phyloP scores from a whole-genome alignment of 441 rosid genomes.

The Pelargonium fulgidum region DNA sequence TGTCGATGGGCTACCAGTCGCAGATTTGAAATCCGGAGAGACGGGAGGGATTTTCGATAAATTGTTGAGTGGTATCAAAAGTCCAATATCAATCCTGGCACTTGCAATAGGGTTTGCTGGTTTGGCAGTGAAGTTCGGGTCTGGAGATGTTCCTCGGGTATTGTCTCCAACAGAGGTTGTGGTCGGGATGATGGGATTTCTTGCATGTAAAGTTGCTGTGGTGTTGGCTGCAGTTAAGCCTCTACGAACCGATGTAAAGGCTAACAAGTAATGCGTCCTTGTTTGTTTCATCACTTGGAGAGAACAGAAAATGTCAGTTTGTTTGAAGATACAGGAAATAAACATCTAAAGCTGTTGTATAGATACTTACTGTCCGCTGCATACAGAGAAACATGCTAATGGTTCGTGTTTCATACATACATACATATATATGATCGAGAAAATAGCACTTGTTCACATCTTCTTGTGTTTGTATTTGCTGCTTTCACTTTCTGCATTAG shows the following conservation, averaged over 20 bases:
- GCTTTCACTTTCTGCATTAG: too few species aligned
- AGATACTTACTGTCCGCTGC: too few species aligned
- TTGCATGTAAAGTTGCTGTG: constrained; percentile 74
- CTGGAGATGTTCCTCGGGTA: constrained; percentile 27
- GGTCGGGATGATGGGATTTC: constrained; percentile 70
- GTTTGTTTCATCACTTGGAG: not conserved
- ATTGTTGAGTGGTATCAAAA: constrained; percentile 29
- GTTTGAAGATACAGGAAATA: too few species aligned
- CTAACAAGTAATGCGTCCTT: constrained; percentile 21
- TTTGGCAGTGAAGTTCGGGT: constrained; percentile 34
- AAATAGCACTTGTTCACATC: too few species aligned
- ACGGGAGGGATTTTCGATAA: constrained; percentile 17
- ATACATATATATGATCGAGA: too few species aligned
- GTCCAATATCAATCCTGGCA: constrained; percentile 41
- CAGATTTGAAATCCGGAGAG: constrained; percentile 30
- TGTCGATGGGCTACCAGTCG: constrained; percentile 51
- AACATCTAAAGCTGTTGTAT: too few species aligned
- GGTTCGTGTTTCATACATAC: too few species aligned
- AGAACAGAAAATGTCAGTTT: not conserved
- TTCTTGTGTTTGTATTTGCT: too few species aligned
- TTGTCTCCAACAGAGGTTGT: constrained; percentile 55
- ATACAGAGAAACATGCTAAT: too few species aligned
- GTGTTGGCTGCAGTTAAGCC: constrained; percentile 76
- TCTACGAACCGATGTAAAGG: constrained; percentile 30
- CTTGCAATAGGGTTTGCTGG: constrained; percentile 40